These are phyloP conservation scores for Curvularia spicifera DNA, from an alignment of 2,329 filamentous ascomycete genomes.

Conservation along the genomic window DNA sequence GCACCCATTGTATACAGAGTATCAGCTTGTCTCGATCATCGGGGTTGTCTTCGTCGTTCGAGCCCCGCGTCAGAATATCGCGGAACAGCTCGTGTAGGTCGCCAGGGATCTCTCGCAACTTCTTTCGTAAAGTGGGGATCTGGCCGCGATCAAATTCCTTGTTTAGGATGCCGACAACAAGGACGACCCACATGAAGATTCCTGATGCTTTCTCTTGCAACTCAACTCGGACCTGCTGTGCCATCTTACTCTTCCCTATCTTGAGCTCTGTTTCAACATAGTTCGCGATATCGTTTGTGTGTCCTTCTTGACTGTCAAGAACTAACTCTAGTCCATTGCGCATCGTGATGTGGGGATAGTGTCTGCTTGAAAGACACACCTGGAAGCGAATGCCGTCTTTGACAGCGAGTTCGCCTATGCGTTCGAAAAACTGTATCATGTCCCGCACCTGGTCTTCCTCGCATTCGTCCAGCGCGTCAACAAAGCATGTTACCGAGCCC, in stretches of 20 bases:
- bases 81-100: background rate
- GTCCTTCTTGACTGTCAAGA: slow-evolving; percentile 48
- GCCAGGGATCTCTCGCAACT: background rate
- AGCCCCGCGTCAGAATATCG: background rate
- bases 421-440: slow-evolving; percentile 27
- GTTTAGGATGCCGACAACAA: slow-evolving; percentile 52
- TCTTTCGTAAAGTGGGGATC: background rate
- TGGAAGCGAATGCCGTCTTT: slow-evolving; percentile 26
- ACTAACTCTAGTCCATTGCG: slow-evolving; percentile 35
- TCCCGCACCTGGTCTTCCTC: too few relatives aligned
- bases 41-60: background rate
- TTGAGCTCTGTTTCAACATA: slow-evolving; percentile 31
- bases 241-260: slow-evolving; percentile 25
- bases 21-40: too few relatives aligned
- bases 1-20: too few relatives aligned
- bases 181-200: slow-evolving; percentile 53
- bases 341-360: slow-evolving; percentile 55
- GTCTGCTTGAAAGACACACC: slow-evolving; percentile 37
- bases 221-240: slow-evolving; percentile 32
- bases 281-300: slow-evolving; percentile 46
- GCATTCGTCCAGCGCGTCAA: too few relatives aligned
- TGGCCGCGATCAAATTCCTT: slow-evolving; percentile 50
- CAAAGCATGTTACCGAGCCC: too few relatives aligned
- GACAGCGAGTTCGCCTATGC: slow-evolving; percentile 40
- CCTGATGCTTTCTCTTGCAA: slow-evolving; percentile 51